These are phyloP conservation scores for Nicotiana tabacum DNA, from an alignment of 257 asterid genomes.

Conservation along the genomic window DNA sequence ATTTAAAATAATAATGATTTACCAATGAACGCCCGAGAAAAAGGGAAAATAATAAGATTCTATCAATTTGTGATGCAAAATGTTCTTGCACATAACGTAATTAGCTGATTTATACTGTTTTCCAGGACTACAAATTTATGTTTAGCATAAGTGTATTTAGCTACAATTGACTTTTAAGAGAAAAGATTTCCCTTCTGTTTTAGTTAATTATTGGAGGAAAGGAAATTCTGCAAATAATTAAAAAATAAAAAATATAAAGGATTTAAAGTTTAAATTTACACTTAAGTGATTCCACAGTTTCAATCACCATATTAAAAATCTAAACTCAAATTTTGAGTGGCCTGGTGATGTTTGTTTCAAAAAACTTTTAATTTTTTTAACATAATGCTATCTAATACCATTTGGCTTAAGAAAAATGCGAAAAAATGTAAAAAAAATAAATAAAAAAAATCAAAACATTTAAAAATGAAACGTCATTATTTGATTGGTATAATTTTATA, in stretches of 20 bases:
- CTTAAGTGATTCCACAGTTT: background rate
- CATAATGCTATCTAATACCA: too few species aligned
- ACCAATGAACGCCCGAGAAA: background rate
- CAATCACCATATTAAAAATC: background rate
- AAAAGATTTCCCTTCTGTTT: background rate
- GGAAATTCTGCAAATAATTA: background rate
- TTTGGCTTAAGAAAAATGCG: too few species aligned
- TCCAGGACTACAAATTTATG: background rate
- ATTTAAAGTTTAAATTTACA: background rate
- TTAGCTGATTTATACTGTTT: background rate
- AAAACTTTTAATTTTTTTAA: too few species aligned
- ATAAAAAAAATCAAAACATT: background rate
- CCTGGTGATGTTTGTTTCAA: too few species aligned
- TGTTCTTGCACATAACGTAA: background rate
- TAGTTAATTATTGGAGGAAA: background rate
- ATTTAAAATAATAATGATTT: background rate
- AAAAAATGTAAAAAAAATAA: too few species aligned
- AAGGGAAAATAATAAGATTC: background rate
- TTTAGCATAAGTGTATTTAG: background rate
- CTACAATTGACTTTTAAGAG: background rate
- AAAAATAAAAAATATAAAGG: too few species aligned
- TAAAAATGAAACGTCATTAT: background rate
- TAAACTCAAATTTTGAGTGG: too few species aligned
- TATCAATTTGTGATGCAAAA: background rate
- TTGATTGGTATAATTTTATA: too few species aligned